These are phyloP conservation scores for Entomortierella parvispora DNA, from an alignment of 192 early-diverging fungal species.

Conservation along the genomic window DNA sequence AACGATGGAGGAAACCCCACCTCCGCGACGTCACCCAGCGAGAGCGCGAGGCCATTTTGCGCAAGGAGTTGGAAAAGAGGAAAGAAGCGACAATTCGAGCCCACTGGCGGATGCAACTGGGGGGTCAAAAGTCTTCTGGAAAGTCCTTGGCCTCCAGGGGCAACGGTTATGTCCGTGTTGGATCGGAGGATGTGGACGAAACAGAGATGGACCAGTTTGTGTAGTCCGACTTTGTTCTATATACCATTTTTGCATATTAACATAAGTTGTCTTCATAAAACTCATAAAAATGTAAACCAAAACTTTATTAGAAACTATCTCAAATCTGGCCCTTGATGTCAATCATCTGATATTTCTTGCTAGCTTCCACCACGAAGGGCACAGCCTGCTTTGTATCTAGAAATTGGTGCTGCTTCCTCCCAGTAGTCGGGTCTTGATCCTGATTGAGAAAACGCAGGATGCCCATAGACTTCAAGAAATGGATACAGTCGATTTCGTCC, in stretches of 20 bases:
- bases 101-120: conserved; percentile 12
- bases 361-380: conserved; percentile 57
- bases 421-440: conserved; percentile 42
- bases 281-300: no score
- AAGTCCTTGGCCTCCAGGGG: not conserved
- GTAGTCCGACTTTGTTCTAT: not conserved
- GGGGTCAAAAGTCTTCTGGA: not conserved
- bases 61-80: not conserved
- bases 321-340: conserved; percentile 86
- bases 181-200: not conserved
- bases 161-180: conserved; percentile 13
- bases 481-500: conserved; percentile 47
- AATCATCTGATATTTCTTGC: conserved; percentile 71
- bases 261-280: no score
- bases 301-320: not conserved
- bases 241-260: not conserved
- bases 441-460: conserved; percentile 8
- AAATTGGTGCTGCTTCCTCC: conserved; percentile 37
- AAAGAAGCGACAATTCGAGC: conserved; percentile 1
- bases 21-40: conserved; percentile 3
- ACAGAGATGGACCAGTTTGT: conserved; percentile 14
- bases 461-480: conserved; percentile 59
- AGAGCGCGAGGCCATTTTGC: conserved; percentile 1
- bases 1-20: conserved; percentile 64
- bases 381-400: conserved; percentile 71